phyloP scores from a whole-genome alignment of 768 basidiomycete species.

The Tremella yokohamensis region DNA sequence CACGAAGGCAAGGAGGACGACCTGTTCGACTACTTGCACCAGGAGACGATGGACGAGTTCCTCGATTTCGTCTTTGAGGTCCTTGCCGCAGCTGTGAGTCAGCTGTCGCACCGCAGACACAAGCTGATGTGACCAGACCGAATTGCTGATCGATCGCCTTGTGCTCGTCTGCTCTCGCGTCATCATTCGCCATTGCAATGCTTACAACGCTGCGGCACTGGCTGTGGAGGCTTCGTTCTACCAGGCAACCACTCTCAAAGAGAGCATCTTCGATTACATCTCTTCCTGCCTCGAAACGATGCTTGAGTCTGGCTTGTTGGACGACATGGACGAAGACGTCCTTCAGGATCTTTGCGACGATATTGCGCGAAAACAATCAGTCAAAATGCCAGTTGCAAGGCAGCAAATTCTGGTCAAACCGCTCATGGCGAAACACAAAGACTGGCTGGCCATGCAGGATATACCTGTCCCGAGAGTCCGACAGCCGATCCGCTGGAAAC shows the following conservation, averaged over 20 bases:
- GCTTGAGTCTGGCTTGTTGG: slow-evolving; percentile 74
- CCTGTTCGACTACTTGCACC: slow-evolving; percentile 70
- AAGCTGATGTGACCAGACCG: slow-evolving; percentile 58
- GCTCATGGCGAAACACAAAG: slow-evolving; percentile 62
- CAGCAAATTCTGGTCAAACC: slow-evolving; percentile 57
- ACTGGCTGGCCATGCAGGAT: slow-evolving; percentile 62
- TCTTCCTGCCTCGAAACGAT: slow-evolving; percentile 78
- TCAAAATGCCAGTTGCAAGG: slow-evolving; percentile 66
- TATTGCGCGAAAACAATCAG: slow-evolving; percentile 60
- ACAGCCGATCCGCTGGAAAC: slow-evolving; percentile 39
- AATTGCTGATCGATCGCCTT: slow-evolving; percentile 80
- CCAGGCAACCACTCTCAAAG: slow-evolving; percentile 65
- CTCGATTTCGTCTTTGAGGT: slow-evolving; percentile 84
- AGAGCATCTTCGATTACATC: slow-evolving; percentile 74
- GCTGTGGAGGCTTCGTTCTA: slow-evolving; percentile 77
- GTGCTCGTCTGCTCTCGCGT: slow-evolving; percentile 75
- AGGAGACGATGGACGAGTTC: slow-evolving; percentile 66
- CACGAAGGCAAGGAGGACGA: slow-evolving; percentile 68
- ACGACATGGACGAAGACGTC: slow-evolving; percentile 65
- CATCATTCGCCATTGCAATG: slow-evolving; percentile 64
- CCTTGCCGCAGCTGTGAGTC: slow-evolving; percentile 72
- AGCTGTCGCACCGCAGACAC: not conserved
- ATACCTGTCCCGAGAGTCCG: slow-evolving; percentile 47
- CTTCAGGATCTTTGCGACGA: slow-evolving; percentile 66
- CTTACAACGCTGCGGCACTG: slow-evolving; percentile 73